Conservation (phyloP, 192 early-diverging fungal genomes). For the Coemansia sp. region DNA sequence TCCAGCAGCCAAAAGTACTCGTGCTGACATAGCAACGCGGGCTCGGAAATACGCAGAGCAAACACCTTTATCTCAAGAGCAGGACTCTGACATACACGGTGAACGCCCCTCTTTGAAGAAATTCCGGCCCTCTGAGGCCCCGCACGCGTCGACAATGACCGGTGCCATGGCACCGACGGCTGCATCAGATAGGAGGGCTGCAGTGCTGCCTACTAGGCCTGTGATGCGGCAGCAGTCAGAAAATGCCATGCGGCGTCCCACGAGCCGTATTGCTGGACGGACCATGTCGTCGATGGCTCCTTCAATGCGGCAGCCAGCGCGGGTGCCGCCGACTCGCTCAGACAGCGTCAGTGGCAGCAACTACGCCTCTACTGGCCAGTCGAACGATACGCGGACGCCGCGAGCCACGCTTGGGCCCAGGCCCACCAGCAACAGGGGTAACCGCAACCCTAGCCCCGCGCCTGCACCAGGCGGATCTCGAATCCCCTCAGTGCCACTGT, state of each 20-base stretch:
- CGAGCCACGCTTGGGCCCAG: background rate
- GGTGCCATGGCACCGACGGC: background rate
- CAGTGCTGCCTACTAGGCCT: constrained; percentile 7
- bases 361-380: background rate
- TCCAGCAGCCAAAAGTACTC: background rate
- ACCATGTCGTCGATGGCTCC: background rate
- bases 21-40: constrained; percentile 20
- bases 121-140: constrained; percentile 18
- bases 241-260: background rate
- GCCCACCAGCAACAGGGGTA: background rate
- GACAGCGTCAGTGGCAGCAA: background rate
- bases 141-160: constrained; percentile 1
- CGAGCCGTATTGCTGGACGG: background rate
- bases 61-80: background rate
- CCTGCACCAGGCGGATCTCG: background rate
- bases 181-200: constrained; percentile 9
- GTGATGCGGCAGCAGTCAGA: constrained; percentile 37
- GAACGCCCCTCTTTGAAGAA: constrained; percentile 16
- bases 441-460: background rate
- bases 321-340: background rate
- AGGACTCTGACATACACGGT: background rate
- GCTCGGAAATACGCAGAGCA: constrained; percentile 25
- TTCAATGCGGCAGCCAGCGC: constrained; percentile 1
- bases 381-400: background rate
- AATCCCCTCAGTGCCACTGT: background rate